Evolutionary conservation across 176 grass and related monocot species (phyloP).

Genomic region (Bonia amplexicaulis): DNA sequence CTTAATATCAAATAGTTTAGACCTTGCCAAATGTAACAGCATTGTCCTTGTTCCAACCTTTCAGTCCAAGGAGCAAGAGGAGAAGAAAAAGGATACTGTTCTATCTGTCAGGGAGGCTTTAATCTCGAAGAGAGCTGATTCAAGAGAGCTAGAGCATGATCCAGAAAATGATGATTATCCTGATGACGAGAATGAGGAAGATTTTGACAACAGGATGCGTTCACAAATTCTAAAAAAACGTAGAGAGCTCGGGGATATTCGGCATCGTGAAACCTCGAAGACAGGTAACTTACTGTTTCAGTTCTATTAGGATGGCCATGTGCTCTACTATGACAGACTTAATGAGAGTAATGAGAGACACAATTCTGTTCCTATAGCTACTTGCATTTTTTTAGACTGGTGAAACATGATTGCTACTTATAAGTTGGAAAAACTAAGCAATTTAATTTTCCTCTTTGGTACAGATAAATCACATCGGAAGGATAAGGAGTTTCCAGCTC

Average conservation of each 20-base stretch:
- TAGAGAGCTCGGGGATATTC: constrained; percentile 63
- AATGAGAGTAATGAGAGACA: neutral
- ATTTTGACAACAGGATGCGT: constrained; percentile 89
- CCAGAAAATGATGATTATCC: constrained; percentile 44
- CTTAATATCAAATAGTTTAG: constrained; percentile 21
- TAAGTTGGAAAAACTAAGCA: neutral
- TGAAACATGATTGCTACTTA: neutral
- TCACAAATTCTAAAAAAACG: constrained; percentile 80
- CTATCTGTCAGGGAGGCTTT: constrained; percentile 72
- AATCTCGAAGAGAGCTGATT: constrained; percentile 65
- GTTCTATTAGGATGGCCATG: constrained; percentile 1
- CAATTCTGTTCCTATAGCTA: constrained; percentile 22
- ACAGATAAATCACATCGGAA: constrained; percentile 55
- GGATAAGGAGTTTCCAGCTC: constrained; percentile 41
- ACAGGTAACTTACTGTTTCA: constrained; percentile 42
- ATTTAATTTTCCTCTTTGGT: constrained; percentile 5
- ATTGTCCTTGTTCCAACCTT: constrained; percentile 18
- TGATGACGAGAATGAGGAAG: constrained; percentile 64
- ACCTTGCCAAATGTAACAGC: neutral
- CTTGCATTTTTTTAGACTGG: constrained; percentile 11
- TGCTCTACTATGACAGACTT: constrained; percentile 3
- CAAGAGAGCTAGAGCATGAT: constrained; percentile 34
- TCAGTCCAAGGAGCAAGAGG: constrained; percentile 62
- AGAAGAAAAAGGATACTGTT: constrained; percentile 74
- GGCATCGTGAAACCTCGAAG: constrained; percentile 39